Evolutionary conservation across 2,329 filamentous ascomycete genomes (phyloP), one percentile per base, ranked within the genome.

Genomic region (Aureobasidium namibiae): DNA sequence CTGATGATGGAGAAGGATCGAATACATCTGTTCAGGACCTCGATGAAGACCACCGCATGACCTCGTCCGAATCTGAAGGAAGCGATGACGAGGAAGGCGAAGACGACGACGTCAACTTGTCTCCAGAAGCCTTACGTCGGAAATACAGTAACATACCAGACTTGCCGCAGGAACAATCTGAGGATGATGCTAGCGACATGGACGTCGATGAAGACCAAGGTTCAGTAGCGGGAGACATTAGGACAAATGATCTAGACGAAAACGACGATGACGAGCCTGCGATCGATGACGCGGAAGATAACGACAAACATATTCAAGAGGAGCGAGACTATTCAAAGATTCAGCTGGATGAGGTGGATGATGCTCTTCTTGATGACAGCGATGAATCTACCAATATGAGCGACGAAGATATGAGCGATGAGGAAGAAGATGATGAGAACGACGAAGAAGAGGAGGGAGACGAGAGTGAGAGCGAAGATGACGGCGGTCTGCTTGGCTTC

Each of bases 61-160:
- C 83, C 61, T 85, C 86, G 80, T 84, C 84, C 29, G 83, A 81
- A 2, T 81, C 80, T 1, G 82, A 87, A 46, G 84, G 84, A 21
- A 81, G 70, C 49, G 75, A 82, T 5, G 82, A 82, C 31, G 72
- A 70, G 24, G 75, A 77, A 60, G 79, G 75, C 21, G 77, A 77
- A 8, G 68, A 74, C 13, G 83, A 80, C 9, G 85, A 88, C 60
- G 86, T 87, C 61, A 78, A 79, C 11, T 76, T 90, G 3, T 88
- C 86, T 0, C 82, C 86, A 62, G 87, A 89, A 60, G 83, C 90
- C 67, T 70, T 90, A 14, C 81, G 78, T 26, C 78, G 79, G 39
- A 90, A 90, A 69, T 90, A 90, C 63, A 82, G 83, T 9, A 79
- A 85, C 56, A 74, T 89, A 7, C 84, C 85, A 0, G 77, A 18